Evolutionary conservation across 305 asterid genomes (phyloP).

Genomic region (Fraxinus nigra): DNA sequence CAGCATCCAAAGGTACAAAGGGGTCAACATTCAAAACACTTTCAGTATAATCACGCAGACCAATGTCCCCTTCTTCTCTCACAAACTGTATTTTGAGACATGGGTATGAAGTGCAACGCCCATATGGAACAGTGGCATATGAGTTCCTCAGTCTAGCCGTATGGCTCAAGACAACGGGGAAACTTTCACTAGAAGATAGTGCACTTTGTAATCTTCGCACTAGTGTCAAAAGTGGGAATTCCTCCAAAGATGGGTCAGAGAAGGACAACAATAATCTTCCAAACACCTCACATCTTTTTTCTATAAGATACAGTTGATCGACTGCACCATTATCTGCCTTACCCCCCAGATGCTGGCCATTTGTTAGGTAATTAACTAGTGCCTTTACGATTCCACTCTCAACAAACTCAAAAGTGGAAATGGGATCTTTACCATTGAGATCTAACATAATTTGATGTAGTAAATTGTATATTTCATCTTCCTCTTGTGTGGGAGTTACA

Average conservation of each 20-base stretch:
- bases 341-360: conserved; percentile 42
- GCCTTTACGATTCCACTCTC: conserved; percentile 89
- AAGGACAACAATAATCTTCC: conserved; percentile 59
- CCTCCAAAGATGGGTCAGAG: conserved; percentile 37
- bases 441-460: conserved; percentile 63
- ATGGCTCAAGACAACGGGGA: conserved; percentile 64
- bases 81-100: conserved; percentile 77
- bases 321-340: conserved; percentile 27
- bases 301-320: conserved; percentile 33
- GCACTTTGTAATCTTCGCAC: conserved; percentile 66
- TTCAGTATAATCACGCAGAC: conserved; percentile 49
- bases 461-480: conserved; percentile 52
- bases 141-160: conserved; percentile 55
- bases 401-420: conserved; percentile 94
- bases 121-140: conserved; percentile 73
- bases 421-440: conserved; percentile 63
- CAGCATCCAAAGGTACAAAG: conserved; percentile 61
- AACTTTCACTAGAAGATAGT: conserved; percentile 74
- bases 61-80: conserved; percentile 54
- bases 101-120: conserved; percentile 69
- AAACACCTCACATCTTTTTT: conserved; percentile 70
- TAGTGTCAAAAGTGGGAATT: conserved; percentile 45
- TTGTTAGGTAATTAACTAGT: conserved; percentile 59
- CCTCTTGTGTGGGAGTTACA: conserved; percentile 40
- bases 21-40: conserved; percentile 81